phyloP scores from a whole-genome alignment of 2,329 filamentous ascomycete species.

The Fusarium falciforme region DNA sequence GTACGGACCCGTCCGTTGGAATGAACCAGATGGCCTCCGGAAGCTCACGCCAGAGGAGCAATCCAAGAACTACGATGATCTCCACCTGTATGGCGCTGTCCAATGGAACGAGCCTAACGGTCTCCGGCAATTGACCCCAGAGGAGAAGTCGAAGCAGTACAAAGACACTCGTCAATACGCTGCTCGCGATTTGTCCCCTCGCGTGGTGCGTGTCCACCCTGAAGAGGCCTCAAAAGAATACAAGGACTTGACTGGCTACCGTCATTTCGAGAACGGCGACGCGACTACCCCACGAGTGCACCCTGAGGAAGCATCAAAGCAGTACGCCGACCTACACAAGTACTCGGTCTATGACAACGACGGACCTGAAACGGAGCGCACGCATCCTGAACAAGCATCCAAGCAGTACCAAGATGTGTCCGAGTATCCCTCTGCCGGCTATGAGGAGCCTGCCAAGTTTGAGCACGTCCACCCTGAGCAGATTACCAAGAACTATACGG shows the following conservation, averaged over 20 bases:
- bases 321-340: constrained; percentile 50
- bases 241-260: constrained; percentile 43
- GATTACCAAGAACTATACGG: constrained; percentile 53
- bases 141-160: constrained; percentile 56
- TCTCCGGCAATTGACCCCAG: constrained; percentile 42
- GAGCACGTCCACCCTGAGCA: constrained; percentile 53
- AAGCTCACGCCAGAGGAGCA: constrained; percentile 48
- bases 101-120: constrained; percentile 53
- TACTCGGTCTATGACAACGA: constrained; percentile 47
- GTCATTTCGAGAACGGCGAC: constrained; percentile 45
- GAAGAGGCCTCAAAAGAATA: constrained; percentile 48
- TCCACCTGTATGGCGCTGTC: constrained; percentile 51
- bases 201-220: constrained; percentile 34
- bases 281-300: constrained; percentile 38
- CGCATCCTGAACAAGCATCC: constrained; percentile 47
- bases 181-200: constrained; percentile 36
- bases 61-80: constrained; percentile 54
- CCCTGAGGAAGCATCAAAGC: constrained; percentile 51
- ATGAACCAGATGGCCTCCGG: constrained; percentile 54
- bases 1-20: constrained; percentile 53
- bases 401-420: constrained; percentile 50
- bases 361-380: constrained; percentile 32
- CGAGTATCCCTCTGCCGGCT: constrained; percentile 47
- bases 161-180: constrained; percentile 51
- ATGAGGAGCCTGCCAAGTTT: constrained; percentile 41